A percentile compares a stretch with the other conserved stretches of the same genome.
Conservation (phyloP, 441 rosid species). For the Theobroma grandiflorum region DNA sequence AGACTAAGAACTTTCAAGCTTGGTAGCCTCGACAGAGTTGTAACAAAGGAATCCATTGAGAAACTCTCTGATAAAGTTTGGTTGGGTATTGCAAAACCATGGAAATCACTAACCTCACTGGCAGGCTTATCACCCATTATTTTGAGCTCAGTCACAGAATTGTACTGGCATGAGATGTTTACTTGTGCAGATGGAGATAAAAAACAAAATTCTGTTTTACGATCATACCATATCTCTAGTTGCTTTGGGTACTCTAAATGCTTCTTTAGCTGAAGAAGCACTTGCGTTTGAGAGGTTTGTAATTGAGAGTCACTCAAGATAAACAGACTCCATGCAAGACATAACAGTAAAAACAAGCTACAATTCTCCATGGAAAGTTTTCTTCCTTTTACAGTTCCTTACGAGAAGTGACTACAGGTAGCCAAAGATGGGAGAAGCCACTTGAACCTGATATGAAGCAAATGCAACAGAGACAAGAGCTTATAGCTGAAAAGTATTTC, state of each 20-base stretch:
- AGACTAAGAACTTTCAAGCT: constrained; percentile 78
- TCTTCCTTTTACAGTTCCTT: neutral
- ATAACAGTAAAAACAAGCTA: constrained; percentile 40
- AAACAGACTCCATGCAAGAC: constrained; percentile 54
- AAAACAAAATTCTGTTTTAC: constrained; percentile 70
- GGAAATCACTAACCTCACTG: constrained; percentile 53
- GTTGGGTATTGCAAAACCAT: constrained; percentile 65
- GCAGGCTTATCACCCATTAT: constrained; percentile 77
- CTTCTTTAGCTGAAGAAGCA: constrained; percentile 75
- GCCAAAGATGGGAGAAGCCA: neutral
- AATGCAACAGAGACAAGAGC: constrained; percentile 9
- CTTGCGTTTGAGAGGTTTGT: constrained; percentile 66
- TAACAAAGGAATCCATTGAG: constrained; percentile 81
- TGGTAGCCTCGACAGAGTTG: constrained; percentile 82
- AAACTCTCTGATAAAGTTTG: constrained; percentile 73
- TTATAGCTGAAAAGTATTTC: neutral
- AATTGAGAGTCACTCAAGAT: constrained; percentile 57
- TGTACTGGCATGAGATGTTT: constrained; percentile 66
- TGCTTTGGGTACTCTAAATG: constrained; percentile 83
- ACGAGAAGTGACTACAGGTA: neutral
- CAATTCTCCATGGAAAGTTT: constrained; percentile 49
- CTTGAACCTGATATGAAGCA: constrained; percentile 4
- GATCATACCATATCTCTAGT: constrained; percentile 62
- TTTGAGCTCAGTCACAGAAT: constrained; percentile 74
- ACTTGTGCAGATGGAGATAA: constrained; percentile 63